Evolutionary conservation across 176 grass and related monocot species (phyloP), one percentile per base, ranked within the genome.

Genomic region (Chrysopogon serrulatus): DNA sequence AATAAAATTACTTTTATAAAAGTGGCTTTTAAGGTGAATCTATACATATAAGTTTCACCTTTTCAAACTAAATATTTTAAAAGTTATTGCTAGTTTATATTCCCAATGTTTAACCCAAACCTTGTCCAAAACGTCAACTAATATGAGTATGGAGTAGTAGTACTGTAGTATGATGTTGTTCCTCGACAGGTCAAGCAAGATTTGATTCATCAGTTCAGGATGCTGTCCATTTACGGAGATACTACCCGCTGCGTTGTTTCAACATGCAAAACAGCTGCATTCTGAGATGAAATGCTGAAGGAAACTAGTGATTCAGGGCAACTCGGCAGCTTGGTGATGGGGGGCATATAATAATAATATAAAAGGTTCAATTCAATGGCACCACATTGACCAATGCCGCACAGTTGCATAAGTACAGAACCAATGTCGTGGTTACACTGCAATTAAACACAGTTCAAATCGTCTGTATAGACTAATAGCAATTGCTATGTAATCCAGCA

Each of bases 381-480:
- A 84, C 28, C 17, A 59, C 8, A 74, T 8, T 45, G 9, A 9
- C 28, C 31, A 65, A 42, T 76, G 10, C 42, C 21, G 10, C 9
- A 26, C 39, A 9, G 45, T 68, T 85, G n/a, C 31, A 61, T 2
- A 61, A 81, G 44, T 69, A 84, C 69, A 69, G 17, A 74, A 60
- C 47, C 76, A 64, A 62, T 1, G 3, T 9, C 79, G 59, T 19
- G 48, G 12, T 61, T 67, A 60, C 36, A 28, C 8, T 27, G 10
- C 35, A 53, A 48, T 68, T 43, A 73, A 30, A 66, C 27, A 36
- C 45, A 26, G 44, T 17, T 3, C 10, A 37, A 37, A n/a, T 80
- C 36, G 24, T 47, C 60, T 15, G 23, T 10, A 18, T 32, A 44
- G 17, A 73, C 24, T 49, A 65, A 40, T 10, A 62, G 26, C 9